These are phyloP conservation scores for Cercospora sp. DNA, from an alignment of 2,329 filamentous ascomycete species.

Conservation along the genomic window DNA sequence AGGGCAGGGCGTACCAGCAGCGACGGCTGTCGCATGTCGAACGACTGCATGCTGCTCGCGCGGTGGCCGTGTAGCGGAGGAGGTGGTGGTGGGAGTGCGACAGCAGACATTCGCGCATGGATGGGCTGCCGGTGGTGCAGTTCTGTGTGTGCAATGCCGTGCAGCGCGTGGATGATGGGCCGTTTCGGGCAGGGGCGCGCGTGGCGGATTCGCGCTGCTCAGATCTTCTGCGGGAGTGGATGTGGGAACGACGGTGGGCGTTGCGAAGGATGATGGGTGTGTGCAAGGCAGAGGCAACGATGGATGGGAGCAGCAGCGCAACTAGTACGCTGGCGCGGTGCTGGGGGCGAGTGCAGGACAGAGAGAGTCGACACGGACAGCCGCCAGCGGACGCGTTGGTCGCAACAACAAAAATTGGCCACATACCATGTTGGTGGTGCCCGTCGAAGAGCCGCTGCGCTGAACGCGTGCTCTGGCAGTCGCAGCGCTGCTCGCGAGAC, in stretches of 20 bases:
- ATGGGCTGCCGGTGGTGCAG: slow-evolving; percentile 12
- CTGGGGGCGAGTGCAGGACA: neutral
- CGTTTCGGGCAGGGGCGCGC: slow-evolving; percentile 12
- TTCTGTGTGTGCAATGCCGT: neutral
- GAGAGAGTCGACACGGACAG: neutral
- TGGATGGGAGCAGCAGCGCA: slow-evolving; percentile 7
- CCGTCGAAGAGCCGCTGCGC: slow-evolving; percentile 12
- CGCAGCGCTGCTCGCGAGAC: neutral
- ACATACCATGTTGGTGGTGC: slow-evolving; percentile 11
- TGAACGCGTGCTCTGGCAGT: neutral
- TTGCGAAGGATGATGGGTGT: neutral
- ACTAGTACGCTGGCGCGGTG: slow-evolving; percentile 6
- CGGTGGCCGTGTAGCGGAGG: slow-evolving; percentile 13
- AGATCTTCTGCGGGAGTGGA: neutral
- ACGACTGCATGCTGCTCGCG: slow-evolving; percentile 23
- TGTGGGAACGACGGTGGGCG: neutral
- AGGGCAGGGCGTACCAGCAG: slow-evolving; percentile 14
- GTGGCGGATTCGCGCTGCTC: slow-evolving; percentile 12
- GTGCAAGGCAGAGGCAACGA: neutral
- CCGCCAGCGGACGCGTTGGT: slow-evolving; percentile 8
- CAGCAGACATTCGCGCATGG: slow-evolving; percentile 21
- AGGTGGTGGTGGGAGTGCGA: slow-evolving; percentile 18
- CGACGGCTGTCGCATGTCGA: slow-evolving; percentile 19
- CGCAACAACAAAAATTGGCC: slow-evolving; percentile 9
- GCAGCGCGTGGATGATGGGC: slow-evolving; percentile 3